Evolutionary conservation across 345 rosid species (phyloP), one percentile per base, ranked within the genome.

Genomic region (Aquilaria yunnanensis): DNA sequence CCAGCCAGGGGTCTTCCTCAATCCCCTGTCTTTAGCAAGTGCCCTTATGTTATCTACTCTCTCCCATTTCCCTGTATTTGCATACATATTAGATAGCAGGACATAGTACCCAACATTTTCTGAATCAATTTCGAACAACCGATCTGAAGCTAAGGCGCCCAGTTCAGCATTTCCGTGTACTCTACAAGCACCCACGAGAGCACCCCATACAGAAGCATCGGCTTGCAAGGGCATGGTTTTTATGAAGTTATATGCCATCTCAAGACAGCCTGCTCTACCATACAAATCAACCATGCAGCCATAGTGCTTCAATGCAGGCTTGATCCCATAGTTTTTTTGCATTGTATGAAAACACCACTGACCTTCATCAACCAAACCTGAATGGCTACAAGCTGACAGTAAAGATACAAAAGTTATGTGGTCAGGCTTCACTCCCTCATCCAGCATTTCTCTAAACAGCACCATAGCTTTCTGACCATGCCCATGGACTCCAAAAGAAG

Each of bases 1-100:
- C 88, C 88, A 83, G n/a, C 85, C 88, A 10, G 89, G 86, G 31
- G 74, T 79, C 78, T 84, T 84, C 74, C 68, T 81, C 74, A 81
- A 66, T 60, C 89, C 86, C 64, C 56, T 73, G 29, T 63, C 79
- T 69, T 79, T 67, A 13, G 79, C 82, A 7, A 73, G 56, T 2
- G 89, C 73, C 49, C 84, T 71, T 64, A 81, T 71, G 56, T 73
- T 51, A 73, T 65, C 75, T 31, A 77, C 79, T 50, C 84, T 81
- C 23, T 81, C 82, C 84, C 86, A 78, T 67, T 77, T 75, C 76
- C 86, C 86, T 10, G 68, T 63, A 60, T 63, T 77, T 11, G 89
- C 89, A 58, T 84, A 84, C 10, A 84, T 79, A 69, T 84, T 84
- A 32, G 86, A 81, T 57, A 79, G 34, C 46, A 84, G 67, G 60